Evolutionary conservation across 176 grass and related monocot genomes (phyloP).

Genomic region (Ensete glaucum): DNA sequence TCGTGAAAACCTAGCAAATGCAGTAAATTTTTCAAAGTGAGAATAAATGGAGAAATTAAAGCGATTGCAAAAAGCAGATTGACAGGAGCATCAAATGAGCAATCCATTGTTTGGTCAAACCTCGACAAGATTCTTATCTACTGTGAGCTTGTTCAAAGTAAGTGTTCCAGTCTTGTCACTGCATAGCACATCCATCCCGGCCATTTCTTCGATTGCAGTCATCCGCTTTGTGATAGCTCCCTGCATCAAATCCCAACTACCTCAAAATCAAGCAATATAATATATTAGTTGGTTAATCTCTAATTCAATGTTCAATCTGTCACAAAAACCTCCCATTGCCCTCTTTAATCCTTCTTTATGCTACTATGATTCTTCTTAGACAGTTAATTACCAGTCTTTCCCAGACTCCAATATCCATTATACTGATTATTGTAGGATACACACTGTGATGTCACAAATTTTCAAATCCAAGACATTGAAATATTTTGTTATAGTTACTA

Average conservation of each 20-base stretch:
- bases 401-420: background rate
- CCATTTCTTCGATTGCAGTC: constrained; percentile 98
- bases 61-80: background rate
- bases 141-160: constrained; percentile 85
- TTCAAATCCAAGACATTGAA: background rate
- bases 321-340: background rate
- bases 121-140: constrained; percentile 82
- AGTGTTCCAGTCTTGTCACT: constrained; percentile 88
- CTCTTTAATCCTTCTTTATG: background rate
- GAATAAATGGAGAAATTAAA: background rate
- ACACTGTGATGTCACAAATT: background rate
- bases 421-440: background rate
- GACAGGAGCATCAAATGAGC: background rate
- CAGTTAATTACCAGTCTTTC: too few relatives aligned
- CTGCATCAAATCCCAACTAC: constrained; percentile 28
- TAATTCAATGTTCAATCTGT: background rate
- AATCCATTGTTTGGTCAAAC: constrained; percentile 16
- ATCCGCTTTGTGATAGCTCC: constrained; percentile 93
- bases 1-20: constrained; percentile 58
- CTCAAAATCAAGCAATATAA: constrained; percentile 14
- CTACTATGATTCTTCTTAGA: background rate
- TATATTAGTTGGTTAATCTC: constrained; percentile 7
- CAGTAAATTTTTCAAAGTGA: constrained; percentile 5
- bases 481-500: too few relatives aligned
- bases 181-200: constrained; percentile 92